phyloP scores from a whole-genome alignment of 108 stramenopile species.

The Skeletonema tropicum region DNA sequence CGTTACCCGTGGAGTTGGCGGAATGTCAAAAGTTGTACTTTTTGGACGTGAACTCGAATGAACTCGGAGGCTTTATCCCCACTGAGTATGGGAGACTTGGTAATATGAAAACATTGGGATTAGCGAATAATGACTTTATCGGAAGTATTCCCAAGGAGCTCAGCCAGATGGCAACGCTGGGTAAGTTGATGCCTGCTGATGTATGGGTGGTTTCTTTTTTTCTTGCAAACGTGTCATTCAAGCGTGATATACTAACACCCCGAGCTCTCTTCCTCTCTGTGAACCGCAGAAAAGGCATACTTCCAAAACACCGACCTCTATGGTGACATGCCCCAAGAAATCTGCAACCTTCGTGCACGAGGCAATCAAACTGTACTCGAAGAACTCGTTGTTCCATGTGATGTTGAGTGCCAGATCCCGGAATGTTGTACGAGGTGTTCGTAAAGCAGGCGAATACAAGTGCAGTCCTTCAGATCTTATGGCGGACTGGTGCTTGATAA shows the following conservation, averaged over 20 bases:
- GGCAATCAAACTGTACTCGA: conserved; percentile 32
- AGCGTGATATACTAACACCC: neutral
- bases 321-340: conserved; percentile 35
- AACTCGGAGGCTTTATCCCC: conserved; percentile 46
- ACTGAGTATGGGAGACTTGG: conserved; percentile 47
- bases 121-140: conserved; percentile 52
- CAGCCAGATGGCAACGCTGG: conserved; percentile 36
- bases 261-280: neutral
- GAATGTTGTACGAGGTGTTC: conserved; percentile 46
- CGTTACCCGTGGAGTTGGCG: conserved; percentile 57
- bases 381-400: conserved; percentile 32
- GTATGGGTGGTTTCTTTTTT: neutral
- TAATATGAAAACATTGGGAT: conserved; percentile 41
- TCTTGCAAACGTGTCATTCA: neutral
- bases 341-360: conserved; percentile 23
- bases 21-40: conserved; percentile 41
- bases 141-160: conserved; percentile 66
- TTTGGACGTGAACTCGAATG: conserved; percentile 56
- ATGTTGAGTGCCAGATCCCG: conserved; percentile 26
- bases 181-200: conserved; percentile 18
- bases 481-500: no score
- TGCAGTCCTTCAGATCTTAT: no score
- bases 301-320: conserved; percentile 39
- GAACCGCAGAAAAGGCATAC: conserved; percentile 26
- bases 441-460: neutral